Evolutionary conservation across 1,284 basidiomycete species (phyloP).

Genomic region (Veloboletus limbatus): DNA sequence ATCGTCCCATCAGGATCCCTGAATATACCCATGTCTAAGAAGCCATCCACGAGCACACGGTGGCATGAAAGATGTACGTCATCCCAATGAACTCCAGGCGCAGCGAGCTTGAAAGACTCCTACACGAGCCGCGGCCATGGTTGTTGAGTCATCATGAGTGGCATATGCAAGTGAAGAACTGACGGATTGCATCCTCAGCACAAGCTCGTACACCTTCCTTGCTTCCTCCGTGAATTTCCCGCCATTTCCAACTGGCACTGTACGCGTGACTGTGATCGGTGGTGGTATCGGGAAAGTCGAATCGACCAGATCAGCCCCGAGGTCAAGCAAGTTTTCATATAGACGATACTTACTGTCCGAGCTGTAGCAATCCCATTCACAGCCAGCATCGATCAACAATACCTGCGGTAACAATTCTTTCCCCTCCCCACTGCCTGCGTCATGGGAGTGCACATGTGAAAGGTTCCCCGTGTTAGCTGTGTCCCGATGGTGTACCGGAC

Average conservation of each 20-base stretch:
- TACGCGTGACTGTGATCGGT: conserved; percentile 58
- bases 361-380: conserved; percentile 83
- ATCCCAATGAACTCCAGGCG: conserved; percentile 83
- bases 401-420: conserved; percentile 68
- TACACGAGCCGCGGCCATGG: conserved; percentile 25
- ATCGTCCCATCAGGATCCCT: conserved; percentile 39
- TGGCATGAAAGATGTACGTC: conserved; percentile 80
- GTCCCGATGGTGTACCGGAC: conserved; percentile 58
- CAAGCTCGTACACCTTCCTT: conserved; percentile 78
- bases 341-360: conserved; percentile 56
- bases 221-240: conserved; percentile 83
- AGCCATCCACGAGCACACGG: conserved; percentile 70
- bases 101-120: conserved; percentile 67
- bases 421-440: conserved; percentile 12
- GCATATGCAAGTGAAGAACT: neutral
- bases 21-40: conserved; percentile 85
- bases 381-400: conserved; percentile 88
- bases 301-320: neutral
- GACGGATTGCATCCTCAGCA: conserved; percentile 84
- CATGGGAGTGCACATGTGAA: conserved; percentile 32
- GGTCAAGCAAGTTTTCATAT: neutral
- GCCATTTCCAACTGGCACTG: conserved; percentile 84
- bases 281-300: neutral
- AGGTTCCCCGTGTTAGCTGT: conserved; percentile 51
- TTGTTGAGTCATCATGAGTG: neutral